phyloP scores from a whole-genome alignment of 2,329 filamentous ascomycete genomes.

The Bipolaris zeicola region DNA sequence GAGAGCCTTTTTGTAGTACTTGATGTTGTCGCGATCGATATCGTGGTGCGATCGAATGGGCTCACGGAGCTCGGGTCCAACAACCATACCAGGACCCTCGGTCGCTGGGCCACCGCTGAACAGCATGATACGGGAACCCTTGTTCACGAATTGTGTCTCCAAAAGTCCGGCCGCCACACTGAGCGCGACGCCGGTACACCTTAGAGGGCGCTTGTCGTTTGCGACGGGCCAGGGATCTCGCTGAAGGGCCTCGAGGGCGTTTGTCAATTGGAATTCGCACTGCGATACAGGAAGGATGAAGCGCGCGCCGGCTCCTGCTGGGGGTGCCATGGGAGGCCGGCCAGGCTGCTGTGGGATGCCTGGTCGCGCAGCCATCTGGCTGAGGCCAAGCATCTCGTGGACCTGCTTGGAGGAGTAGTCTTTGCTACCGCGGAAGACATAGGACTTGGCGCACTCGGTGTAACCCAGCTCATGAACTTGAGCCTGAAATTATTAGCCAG shows the following conservation, averaged over 20 bases:
- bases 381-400: conserved; percentile 96
- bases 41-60: conserved; percentile 98
- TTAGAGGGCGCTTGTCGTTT: conserved; percentile 85
- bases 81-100: conserved; percentile 95
- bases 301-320: conserved; percentile 80
- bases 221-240: conserved; percentile 98
- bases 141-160: conserved; percentile 94
- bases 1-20: conserved; percentile 98
- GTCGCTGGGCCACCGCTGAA: conserved; percentile 95
- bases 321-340: conserved; percentile 65
- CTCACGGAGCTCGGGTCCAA: conserved; percentile 92
- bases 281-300: conserved; percentile 95
- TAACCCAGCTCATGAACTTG: conserved; percentile 99
- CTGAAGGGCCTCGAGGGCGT: conserved; percentile 91
- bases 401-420: conserved; percentile 98
- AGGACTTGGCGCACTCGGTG: conserved; percentile 96
- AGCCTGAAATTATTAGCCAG: conserved; percentile 58
- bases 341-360: conserved; percentile 72
- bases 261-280: conserved; percentile 96
- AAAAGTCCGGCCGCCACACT: conserved; percentile 92
- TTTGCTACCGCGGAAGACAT: conserved; percentile 97
- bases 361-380: conserved; percentile 73
- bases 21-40: conserved; percentile 98
- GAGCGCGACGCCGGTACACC: conserved; percentile 94
- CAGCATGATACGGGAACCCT: conserved; percentile 93